phyloP scores from a whole-genome alignment of 331 rosid genomes.

The Spiraea crenata region DNA sequence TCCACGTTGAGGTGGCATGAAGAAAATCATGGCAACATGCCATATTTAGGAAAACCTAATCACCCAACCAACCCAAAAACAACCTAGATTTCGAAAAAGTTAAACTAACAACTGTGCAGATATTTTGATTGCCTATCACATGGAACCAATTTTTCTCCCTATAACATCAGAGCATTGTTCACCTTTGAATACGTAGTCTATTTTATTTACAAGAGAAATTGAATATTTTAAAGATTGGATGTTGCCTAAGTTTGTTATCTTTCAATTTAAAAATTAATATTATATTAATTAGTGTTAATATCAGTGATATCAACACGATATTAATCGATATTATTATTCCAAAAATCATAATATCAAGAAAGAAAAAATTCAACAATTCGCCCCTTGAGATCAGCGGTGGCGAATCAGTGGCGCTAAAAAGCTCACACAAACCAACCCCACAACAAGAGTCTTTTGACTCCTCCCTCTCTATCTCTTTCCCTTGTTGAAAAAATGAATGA shows the following conservation, averaged over 20 bases:
- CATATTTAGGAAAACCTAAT: neutral
- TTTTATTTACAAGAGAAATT: too few relatives aligned
- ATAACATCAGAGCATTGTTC: too few relatives aligned
- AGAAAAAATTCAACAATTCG: too few relatives aligned
- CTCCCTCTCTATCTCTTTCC: neutral
- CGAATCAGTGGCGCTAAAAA: slow-evolving; percentile 1
- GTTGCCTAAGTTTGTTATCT: too few relatives aligned
- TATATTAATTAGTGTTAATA: too few relatives aligned
- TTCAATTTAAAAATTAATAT: too few relatives aligned
- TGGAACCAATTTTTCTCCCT: too few relatives aligned
- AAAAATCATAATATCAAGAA: too few relatives aligned
- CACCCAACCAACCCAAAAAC: neutral
- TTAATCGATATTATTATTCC: too few relatives aligned
- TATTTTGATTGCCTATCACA: neutral
- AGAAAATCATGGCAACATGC: neutral
- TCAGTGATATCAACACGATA: too few relatives aligned
- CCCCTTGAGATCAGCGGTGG: slow-evolving; percentile 3
- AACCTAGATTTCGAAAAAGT: neutral
- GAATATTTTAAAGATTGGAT: too few relatives aligned
- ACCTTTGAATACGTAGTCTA: too few relatives aligned
- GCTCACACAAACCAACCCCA: neutral
- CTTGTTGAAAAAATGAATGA: slow-evolving; percentile 10
- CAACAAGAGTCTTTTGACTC: neutral
- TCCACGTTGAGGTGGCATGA: neutral
- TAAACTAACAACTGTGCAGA: neutral